phyloP scores from a whole-genome alignment of 352 stramenopile genomes.

The Phytopythium aichiense region DNA sequence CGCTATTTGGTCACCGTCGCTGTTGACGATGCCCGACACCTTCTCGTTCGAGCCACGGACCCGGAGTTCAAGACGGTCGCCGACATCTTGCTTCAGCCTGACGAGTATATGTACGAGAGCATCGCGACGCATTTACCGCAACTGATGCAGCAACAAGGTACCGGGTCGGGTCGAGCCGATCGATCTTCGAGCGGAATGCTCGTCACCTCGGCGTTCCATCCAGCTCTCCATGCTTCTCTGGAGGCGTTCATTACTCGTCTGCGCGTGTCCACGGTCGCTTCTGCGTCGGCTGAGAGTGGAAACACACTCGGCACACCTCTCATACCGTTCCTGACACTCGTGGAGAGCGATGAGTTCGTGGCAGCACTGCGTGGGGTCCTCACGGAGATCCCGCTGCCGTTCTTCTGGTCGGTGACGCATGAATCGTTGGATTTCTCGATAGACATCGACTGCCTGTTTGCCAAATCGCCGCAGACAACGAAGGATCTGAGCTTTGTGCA shows the following conservation, averaged over 20 bases:
- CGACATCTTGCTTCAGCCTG: conserved; percentile 38
- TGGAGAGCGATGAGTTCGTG: conserved; percentile 53
- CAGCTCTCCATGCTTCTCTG: conserved; percentile 31
- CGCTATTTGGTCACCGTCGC: conserved; percentile 40
- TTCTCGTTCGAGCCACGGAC: conserved; percentile 45
- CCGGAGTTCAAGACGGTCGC: conserved; percentile 54
- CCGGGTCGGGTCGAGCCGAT: background rate
- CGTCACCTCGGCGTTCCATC: conserved; percentile 33
- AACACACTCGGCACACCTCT: background rate
- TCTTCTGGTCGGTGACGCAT: conserved; percentile 62
- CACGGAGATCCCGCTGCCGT: conserved; percentile 33
- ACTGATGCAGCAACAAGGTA: background rate
- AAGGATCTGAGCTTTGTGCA: conserved; percentile 50
- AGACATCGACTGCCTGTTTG: conserved; percentile 39
- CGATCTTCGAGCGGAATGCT: conserved; percentile 7
- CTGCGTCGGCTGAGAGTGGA: background rate
- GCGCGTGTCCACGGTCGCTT: conserved; percentile 17
- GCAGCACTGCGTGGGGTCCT: conserved; percentile 41
- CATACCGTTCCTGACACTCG: conserved; percentile 34
- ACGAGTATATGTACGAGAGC: conserved; percentile 31
- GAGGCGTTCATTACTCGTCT: conserved; percentile 28
- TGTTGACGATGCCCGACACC: conserved; percentile 15
- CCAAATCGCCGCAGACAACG: conserved; percentile 18
- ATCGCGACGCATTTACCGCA: conserved; percentile 3
- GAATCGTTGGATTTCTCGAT: conserved; percentile 56